A percentile compares a stretch with the other conserved stretches of the same genome.
phyloP scores from a whole-genome alignment of 192 early-diverging fungal species.

The Entomortierella chlamydospora region DNA sequence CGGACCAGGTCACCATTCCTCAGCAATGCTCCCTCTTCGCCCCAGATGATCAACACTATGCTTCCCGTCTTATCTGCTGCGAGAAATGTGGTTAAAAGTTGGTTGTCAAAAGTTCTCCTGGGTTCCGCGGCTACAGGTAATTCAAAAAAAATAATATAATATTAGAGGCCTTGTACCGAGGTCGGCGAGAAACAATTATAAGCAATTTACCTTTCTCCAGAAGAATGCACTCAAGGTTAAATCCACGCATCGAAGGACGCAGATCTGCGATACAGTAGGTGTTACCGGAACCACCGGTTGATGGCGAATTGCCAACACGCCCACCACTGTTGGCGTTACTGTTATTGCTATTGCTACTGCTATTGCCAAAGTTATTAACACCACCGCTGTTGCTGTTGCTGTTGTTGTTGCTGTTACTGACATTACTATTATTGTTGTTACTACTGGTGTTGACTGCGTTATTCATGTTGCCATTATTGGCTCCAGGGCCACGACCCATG shows the following conservation, averaged over 20 bases:
- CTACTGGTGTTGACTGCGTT: background rate
- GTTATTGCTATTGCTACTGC: background rate
- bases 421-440: background rate
- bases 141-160: too few relatives aligned
- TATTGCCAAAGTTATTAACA: background rate
- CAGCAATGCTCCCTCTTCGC: slow-evolving; percentile 60
- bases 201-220: slow-evolving; percentile 61
- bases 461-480: background rate
- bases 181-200: background rate
- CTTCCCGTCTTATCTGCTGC: slow-evolving; percentile 71
- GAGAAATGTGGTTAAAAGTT: slow-evolving; percentile 67
- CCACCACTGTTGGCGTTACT: background rate
- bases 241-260: slow-evolving; percentile 66
- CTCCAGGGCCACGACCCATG: slow-evolving; percentile 6
- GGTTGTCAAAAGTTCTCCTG: slow-evolving; percentile 55
- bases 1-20: slow-evolving; percentile 71
- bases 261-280: slow-evolving; percentile 58
- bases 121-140: slow-evolving; percentile 4
- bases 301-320: background rate
- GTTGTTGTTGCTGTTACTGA: background rate
- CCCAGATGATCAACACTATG: slow-evolving; percentile 71
- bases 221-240: slow-evolving; percentile 74
- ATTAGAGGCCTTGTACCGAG: background rate
- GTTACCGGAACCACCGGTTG: slow-evolving; percentile 26
- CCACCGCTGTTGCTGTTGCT: background rate